A percentile compares a stretch with the other conserved stretches of the same genome.
phyloP scores from a whole-genome alignment of 768 basidiomycete genomes.

The Psilocybe azurescens region DNA sequence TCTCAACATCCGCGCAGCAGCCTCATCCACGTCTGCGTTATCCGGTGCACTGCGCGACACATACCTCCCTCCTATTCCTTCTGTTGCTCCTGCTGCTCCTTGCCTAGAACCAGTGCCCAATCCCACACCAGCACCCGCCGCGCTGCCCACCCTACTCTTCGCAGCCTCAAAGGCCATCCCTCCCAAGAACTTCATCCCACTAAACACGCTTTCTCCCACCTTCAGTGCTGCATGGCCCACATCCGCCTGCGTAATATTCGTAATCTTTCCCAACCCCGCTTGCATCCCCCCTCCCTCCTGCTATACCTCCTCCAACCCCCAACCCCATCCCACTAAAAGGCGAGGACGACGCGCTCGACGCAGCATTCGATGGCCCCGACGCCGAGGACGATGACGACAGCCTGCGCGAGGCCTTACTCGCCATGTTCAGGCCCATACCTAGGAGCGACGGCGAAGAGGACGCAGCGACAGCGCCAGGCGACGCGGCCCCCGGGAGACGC shows the following conservation, averaged over 20 bases:
- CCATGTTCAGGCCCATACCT: not conserved
- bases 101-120: conserved; percentile 5
- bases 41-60: conserved; percentile 72
- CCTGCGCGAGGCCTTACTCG: conserved; percentile 14
- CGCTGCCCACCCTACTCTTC: conserved; percentile 31
- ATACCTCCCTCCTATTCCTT: conserved; percentile 40
- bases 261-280: conserved; percentile 17
- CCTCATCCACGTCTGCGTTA: conserved; percentile 23
- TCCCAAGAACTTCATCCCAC: conserved; percentile 66
- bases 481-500: not conserved
- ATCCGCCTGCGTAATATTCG: conserved; percentile 44
- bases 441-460: conserved; percentile 6
- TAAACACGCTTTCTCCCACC: conserved; percentile 65
- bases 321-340: conserved; percentile 17
- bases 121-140: conserved; percentile 19
- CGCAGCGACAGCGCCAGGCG: not conserved
- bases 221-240: conserved; percentile 56
- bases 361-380: conserved; percentile 10
- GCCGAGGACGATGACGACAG: conserved; percentile 28
- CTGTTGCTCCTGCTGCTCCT: conserved; percentile 23
- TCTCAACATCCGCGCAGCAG: conserved; percentile 10
- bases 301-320: no score
- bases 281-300: no score
- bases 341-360: conserved; percentile 21
- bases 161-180: conserved; percentile 65